Percentiles rank a stretch among this genome's conserved stretches.
Conservation (phyloP, 345 rosid species). For the Euphorbia peplus region DNA sequence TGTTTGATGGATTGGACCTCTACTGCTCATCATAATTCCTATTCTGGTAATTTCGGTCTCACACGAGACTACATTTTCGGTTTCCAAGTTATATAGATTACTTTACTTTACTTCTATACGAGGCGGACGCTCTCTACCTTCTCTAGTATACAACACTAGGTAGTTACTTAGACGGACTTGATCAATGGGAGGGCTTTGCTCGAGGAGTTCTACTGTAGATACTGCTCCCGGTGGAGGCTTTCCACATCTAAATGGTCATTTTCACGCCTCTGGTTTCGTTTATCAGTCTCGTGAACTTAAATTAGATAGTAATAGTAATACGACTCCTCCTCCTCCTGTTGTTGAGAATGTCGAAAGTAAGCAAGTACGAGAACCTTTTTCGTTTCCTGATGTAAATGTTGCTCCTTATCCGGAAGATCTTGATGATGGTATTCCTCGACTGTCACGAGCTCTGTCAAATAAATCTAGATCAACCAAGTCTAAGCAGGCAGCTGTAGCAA, state of each 20-base stretch:
- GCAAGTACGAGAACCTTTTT: conserved; percentile 44
- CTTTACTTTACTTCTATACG: no score
- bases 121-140: no score
- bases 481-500: conserved; percentile 78
- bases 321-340: conserved; percentile 37
- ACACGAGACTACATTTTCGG: conserved; percentile 26
- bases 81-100: conserved; percentile 23
- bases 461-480: conserved; percentile 76
- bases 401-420: conserved; percentile 43
- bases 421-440: conserved; percentile 68
- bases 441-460: conserved; percentile 61
- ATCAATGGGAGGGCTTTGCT: conserved; percentile 97
- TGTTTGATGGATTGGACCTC: conserved; percentile 54
- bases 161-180: conserved; percentile 13
- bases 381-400: conserved; percentile 45
- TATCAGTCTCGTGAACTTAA: conserved; percentile 53
- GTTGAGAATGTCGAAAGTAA: conserved; percentile 44
- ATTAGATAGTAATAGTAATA: conserved; percentile 31
- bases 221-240: conserved; percentile 88
- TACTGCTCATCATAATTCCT: conserved; percentile 37
- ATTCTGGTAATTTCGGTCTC: conserved; percentile 30
- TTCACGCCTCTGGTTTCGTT: conserved; percentile 38
- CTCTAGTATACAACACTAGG: no score
- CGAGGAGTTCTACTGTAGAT: conserved; percentile 90
- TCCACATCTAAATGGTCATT: conserved; percentile 55